These are phyloP conservation scores for Neurospora sp. DNA, from an alignment of 2,329 filamentous ascomycete genomes.

Conservation along the genomic window DNA sequence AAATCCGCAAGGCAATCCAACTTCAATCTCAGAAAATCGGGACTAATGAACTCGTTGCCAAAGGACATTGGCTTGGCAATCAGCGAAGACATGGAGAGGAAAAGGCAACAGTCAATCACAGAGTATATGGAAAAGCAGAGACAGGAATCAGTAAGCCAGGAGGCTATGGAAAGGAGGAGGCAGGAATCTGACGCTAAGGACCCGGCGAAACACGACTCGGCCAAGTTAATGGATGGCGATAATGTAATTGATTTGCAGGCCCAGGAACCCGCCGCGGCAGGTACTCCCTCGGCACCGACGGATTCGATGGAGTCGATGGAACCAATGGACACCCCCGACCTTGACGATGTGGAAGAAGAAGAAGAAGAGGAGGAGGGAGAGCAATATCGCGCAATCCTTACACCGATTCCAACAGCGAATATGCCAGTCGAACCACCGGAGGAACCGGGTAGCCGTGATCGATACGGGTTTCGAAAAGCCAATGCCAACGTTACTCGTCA, in stretches of 20 bases:
- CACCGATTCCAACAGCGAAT: constrained; percentile 18
- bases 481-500: constrained; percentile 67
- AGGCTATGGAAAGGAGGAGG: constrained; percentile 5
- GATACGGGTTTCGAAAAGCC: constrained; percentile 86
- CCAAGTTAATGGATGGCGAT: constrained; percentile 32
- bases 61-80: constrained; percentile 26
- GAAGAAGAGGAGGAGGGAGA: background rate
- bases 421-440: constrained; percentile 29
- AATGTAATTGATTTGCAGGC: constrained; percentile 7
- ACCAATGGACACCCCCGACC: background rate
- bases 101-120: background rate
- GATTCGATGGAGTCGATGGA: background rate
- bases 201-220: constrained; percentile 38
- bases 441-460: constrained; percentile 52
- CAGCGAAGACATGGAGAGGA: constrained; percentile 11
- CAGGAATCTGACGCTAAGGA: constrained; percentile 11
- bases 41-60: constrained; percentile 24
- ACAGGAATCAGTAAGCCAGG: background rate
- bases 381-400: constrained; percentile 2
- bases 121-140: constrained; percentile 10
- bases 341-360: background rate
- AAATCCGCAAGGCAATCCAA: constrained; percentile 25
- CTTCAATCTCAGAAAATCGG: constrained; percentile 26
- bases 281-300: background rate
- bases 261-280: background rate